Conservation (phyloP, 2,329 filamentous ascomycete genomes). For the Talaromyces sp. region DNA sequence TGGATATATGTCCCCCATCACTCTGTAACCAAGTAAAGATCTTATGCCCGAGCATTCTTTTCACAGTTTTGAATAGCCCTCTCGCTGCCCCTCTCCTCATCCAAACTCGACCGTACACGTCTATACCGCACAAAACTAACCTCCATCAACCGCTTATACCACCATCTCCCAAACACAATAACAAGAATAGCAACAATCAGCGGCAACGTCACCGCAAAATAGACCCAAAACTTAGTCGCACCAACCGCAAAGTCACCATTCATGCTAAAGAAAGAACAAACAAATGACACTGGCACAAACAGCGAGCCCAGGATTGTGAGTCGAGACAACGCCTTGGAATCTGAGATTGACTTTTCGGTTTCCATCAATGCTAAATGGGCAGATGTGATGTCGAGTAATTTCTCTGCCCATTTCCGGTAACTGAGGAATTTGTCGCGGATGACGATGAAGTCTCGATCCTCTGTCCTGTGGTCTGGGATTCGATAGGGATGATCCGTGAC, state of each 20-base stretch:
- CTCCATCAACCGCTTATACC: not conserved
- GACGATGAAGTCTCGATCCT: constrained; percentile 10
- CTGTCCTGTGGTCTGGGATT: not conserved
- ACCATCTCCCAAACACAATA: constrained; percentile 6
- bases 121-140: not conserved
- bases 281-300: constrained; percentile 3
- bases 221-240: not conserved
- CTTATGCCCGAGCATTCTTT: not conserved
- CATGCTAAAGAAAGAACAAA: constrained; percentile 8
- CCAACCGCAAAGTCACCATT: constrained; percentile 11
- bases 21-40: not conserved
- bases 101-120: not conserved
- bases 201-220: not conserved
- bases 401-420: constrained; percentile 4
- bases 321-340: constrained; percentile 2
- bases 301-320: not conserved
- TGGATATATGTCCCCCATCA: not conserved
- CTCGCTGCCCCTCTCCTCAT: not conserved
- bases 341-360: constrained; percentile 10
- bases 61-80: not conserved
- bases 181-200: constrained; percentile 10
- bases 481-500: constrained; percentile 12
- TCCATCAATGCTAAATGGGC: constrained; percentile 2
- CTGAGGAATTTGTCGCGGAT: constrained; percentile 10
- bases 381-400: constrained; percentile 6